phyloP scores from a whole-genome alignment of 2,329 filamentous ascomycete genomes.

The Incumbomyces lentus region DNA sequence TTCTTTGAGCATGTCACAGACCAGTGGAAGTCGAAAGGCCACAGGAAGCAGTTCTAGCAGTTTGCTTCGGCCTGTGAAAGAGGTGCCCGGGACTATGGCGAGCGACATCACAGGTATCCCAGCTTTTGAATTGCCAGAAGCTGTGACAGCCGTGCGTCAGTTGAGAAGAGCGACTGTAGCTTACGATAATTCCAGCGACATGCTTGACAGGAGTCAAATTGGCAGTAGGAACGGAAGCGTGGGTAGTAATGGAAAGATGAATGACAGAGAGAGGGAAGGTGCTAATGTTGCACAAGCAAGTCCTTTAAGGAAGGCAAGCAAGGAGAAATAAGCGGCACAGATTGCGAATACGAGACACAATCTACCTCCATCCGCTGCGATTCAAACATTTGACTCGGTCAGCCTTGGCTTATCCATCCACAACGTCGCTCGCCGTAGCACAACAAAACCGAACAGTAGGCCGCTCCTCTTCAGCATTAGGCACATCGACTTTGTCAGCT shows the following conservation, averaged over 20 bases:
- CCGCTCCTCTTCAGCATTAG: too few species aligned
- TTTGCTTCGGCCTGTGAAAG: constrained; percentile 16
- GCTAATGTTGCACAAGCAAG: background rate
- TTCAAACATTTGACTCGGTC: too few species aligned
- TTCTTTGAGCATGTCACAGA: background rate
- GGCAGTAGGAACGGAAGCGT: constrained; percentile 4
- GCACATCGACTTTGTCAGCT: too few species aligned
- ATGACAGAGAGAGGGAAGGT: background rate
- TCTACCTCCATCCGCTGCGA: too few species aligned
- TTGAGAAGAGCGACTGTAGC: constrained; percentile 5
- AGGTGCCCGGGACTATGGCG: constrained; percentile 2
- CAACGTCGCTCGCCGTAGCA: too few species aligned
- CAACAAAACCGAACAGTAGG: too few species aligned
- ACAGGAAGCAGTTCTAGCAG: constrained; percentile 15
- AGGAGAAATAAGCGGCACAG: too few species aligned
- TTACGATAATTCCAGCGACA: constrained; percentile 4
- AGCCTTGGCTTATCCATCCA: too few species aligned
- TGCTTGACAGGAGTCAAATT: constrained; percentile 1
- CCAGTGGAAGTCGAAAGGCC: constrained; percentile 2
- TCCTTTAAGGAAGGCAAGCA: background rate
- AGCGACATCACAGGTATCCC: constrained; percentile 15
- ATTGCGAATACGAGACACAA: too few species aligned
- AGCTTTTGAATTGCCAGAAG: constrained; percentile 18
- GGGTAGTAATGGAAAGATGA: background rate
- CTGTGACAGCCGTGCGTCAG: constrained; percentile 8